Percentiles rank a stretch among this genome's conserved stretches.
Evolutionary conservation across 495 filamentous ascomycete species (phyloP).

Genomic region (Podospora fimiseda): DNA sequence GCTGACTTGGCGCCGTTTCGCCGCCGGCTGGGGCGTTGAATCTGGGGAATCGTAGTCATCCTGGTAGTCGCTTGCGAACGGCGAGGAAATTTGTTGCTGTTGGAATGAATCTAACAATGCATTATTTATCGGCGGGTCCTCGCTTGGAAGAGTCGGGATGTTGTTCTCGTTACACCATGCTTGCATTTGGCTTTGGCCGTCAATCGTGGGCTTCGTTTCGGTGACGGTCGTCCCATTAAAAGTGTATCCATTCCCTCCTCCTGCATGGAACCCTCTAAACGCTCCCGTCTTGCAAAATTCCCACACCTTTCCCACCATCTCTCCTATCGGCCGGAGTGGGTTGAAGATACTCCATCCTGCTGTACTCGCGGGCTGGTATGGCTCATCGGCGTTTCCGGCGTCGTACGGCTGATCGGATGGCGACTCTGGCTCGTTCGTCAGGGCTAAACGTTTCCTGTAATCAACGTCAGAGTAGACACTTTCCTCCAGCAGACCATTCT

Average conservation of each 20-base stretch:
- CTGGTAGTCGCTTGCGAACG: constrained; percentile 20
- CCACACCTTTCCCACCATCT: constrained; percentile 70
- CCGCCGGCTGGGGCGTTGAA: constrained; percentile 38
- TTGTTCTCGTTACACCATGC: constrained; percentile 27
- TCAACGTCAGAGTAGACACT: constrained; percentile 50
- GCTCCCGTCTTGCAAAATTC: constrained; percentile 69
- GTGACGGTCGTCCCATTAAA: constrained; percentile 21
- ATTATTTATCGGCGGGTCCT: constrained; percentile 8
- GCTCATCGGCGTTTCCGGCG: background rate
- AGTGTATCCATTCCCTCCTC: constrained; percentile 67
- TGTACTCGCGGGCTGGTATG: background rate
- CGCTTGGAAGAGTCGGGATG: constrained; percentile 18
- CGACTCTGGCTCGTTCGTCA: constrained; percentile 29
- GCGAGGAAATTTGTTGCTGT: constrained; percentile 10
- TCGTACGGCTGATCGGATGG: constrained; percentile 9
- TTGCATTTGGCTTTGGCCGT: constrained; percentile 1
- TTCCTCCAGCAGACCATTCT: constrained; percentile 42
- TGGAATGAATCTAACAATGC: constrained; percentile 13
- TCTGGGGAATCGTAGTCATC: constrained; percentile 34
- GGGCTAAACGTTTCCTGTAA: constrained; percentile 44
- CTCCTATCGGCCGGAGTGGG: constrained; percentile 36
- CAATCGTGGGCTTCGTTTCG: constrained; percentile 10
- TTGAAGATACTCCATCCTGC: constrained; percentile 42
- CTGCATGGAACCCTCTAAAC: constrained; percentile 80
- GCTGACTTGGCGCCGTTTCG: constrained; percentile 48